These are phyloP conservation scores for Pseudocercospora macadamiae DNA, from an alignment of 2,329 filamentous ascomycete species.

Conservation along the genomic window DNA sequence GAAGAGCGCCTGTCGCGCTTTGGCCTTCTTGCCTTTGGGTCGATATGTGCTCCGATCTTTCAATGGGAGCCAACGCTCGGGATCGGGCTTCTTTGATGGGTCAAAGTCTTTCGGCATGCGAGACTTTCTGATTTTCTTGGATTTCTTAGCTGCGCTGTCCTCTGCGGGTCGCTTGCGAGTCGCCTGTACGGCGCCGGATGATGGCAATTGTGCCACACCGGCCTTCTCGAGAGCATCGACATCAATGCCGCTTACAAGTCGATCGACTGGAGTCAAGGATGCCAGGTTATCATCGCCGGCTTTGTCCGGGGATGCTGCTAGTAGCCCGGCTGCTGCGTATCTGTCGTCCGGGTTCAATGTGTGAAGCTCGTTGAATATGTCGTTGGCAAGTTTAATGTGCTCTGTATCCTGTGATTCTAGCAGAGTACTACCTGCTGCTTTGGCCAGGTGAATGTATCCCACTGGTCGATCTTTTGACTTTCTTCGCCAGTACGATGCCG, in stretches of 20 bases:
- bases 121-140: conserved; percentile 61
- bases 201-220: conserved; percentile 58
- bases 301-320: conserved; percentile 70
- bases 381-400: conserved; percentile 70
- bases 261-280: conserved; percentile 63
- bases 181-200: conserved; percentile 24
- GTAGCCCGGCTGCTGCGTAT: conserved; percentile 76
- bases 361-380: conserved; percentile 77
- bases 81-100: conserved; percentile 77
- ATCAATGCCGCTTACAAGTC: conserved; percentile 64
- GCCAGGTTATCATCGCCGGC: conserved; percentile 57
- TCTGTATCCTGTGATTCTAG: conserved; percentile 72
- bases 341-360: conserved; percentile 67
- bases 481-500: conserved; percentile 77
- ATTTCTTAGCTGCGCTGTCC: conserved; percentile 52
- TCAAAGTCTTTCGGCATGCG: conserved; percentile 75
- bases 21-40: conserved; percentile 88
- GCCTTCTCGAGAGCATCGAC: conserved; percentile 64
- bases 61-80: conserved; percentile 90
- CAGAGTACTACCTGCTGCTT: conserved; percentile 80
- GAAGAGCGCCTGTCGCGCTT: conserved; percentile 66
- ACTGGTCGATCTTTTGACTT: conserved; percentile 54
- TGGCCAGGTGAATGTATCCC: conserved; percentile 66
- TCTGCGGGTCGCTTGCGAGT: conserved; percentile 56
- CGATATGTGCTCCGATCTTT: conserved; percentile 85